phyloP scores from a whole-genome alignment of 495 filamentous ascomycete genomes.

The Aspergillus conjunctus region DNA sequence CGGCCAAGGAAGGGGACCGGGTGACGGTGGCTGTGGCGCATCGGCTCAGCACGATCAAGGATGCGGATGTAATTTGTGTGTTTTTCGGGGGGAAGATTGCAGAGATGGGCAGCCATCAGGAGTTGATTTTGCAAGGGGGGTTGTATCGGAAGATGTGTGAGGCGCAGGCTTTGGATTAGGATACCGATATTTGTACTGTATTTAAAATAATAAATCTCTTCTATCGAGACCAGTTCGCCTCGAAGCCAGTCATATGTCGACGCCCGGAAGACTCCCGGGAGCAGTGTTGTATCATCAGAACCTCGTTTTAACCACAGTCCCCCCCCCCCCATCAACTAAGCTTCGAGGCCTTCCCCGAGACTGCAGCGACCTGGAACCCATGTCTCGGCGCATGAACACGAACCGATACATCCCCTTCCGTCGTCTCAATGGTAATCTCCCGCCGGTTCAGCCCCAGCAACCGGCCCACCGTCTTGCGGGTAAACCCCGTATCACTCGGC shows the following conservation, averaged over 20 bases:
- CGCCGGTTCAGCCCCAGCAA: slow-evolving; percentile 7
- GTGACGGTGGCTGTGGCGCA: slow-evolving; percentile 47
- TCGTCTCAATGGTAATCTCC: slow-evolving; percentile 13
- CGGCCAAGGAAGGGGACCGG: slow-evolving; percentile 34
- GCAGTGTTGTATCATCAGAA: too few relatives aligned
- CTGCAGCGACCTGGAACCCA: neutral
- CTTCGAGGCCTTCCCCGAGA: neutral
- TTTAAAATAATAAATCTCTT: too few relatives aligned
- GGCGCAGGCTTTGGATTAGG: neutral
- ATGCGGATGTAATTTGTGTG: slow-evolving; percentile 15
- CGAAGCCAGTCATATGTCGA: too few relatives aligned
- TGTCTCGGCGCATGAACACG: slow-evolving; percentile 12
- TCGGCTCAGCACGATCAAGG: slow-evolving; percentile 13
- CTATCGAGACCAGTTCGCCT: too few relatives aligned
- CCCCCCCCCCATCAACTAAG: slow-evolving; percentile 1
- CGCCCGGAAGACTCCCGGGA: too few relatives aligned
- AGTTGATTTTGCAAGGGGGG: slow-evolving; percentile 3
- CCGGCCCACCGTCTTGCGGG: slow-evolving; percentile 4
- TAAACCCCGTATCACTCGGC: slow-evolving; percentile 6
- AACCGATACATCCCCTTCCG: slow-evolving; percentile 7
- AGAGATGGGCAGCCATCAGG: slow-evolving; percentile 1
- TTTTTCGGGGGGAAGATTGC: slow-evolving; percentile 13
- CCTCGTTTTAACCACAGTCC: too few relatives aligned
- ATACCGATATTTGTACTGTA: neutral
- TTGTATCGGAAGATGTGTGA: neutral